A percentile compares a stretch with the other conserved stretches of the same genome.
Conservation (phyloP, 441 rosid species). For the Euphorbia corollata region DNA sequence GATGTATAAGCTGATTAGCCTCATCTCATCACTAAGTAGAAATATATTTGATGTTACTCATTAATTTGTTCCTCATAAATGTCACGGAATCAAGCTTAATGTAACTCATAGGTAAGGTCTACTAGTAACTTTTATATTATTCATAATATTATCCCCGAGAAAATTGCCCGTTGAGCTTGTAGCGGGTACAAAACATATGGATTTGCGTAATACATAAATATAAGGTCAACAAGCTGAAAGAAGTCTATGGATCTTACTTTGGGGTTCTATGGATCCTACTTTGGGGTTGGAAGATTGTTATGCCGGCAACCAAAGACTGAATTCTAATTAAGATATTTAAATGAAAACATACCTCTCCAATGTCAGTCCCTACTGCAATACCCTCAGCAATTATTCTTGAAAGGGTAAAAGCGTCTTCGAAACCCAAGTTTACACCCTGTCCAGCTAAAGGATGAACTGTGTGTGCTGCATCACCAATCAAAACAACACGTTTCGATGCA, state of each 20-base stretch:
- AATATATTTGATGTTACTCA: not conserved
- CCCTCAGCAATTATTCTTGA: slow-evolving; percentile 66
- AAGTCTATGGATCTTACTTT: not conserved
- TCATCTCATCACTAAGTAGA: not conserved
- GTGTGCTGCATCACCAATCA: slow-evolving; percentile 92
- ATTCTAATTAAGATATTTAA: not conserved
- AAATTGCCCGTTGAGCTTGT: no score
- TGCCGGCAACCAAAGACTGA: not conserved
- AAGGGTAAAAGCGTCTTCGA: slow-evolving; percentile 76
- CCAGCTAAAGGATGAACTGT: slow-evolving; percentile 94
- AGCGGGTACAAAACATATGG: not conserved
- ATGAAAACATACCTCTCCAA: slow-evolving; percentile 62
- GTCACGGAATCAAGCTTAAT: no score
- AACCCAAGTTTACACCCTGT: slow-evolving; percentile 95
- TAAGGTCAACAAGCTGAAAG: not conserved
- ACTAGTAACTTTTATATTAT: no score
- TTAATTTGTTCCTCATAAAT: not conserved
- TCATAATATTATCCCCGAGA: no score
- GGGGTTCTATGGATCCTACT: not conserved
- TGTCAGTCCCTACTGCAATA: slow-evolving; percentile 73
- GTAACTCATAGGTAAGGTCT: no score
- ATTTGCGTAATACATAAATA: not conserved
- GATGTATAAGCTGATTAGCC: not conserved
- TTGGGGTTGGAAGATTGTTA: no score
- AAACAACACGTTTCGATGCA: slow-evolving; percentile 58